A percentile compares a stretch with the other conserved stretches of the same genome.
Evolutionary conservation across 2,329 filamentous ascomycete species (phyloP).

Genomic region (Sarocladium oryzae): DNA sequence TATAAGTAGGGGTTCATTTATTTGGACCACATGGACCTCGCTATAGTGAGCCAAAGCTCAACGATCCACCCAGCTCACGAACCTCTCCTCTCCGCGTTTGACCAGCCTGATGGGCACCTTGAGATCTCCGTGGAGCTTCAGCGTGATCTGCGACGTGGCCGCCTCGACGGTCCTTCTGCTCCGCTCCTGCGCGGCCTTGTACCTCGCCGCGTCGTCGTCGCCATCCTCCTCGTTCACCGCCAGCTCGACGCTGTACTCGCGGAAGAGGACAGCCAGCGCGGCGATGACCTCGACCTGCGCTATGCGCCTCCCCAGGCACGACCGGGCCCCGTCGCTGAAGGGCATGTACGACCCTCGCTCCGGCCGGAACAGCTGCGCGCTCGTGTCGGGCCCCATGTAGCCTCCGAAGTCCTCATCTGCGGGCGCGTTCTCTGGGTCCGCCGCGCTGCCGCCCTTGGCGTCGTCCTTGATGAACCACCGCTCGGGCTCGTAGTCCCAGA

Average conservation of each 20-base stretch:
- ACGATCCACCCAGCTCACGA: constrained; percentile 38
- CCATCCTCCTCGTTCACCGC: constrained; percentile 54
- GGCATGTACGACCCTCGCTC: constrained; percentile 50
- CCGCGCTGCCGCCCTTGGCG: constrained; percentile 11
- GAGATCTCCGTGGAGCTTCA: constrained; percentile 58
- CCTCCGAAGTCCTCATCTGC: constrained; percentile 50
- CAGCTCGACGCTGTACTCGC: constrained; percentile 61
- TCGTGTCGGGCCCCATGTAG: constrained; percentile 54
- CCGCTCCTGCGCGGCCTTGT: constrained; percentile 52
- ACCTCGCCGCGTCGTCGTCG: constrained; percentile 50
- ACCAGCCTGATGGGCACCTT: constrained; percentile 63
- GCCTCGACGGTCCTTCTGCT: constrained; percentile 42
- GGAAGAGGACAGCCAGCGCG: constrained; percentile 47
- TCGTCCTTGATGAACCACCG: constrained; percentile 54
- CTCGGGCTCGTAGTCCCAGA: constrained; percentile 64
- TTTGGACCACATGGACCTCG: too few species aligned
- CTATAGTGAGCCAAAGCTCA: too few species aligned
- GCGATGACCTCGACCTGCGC: constrained; percentile 54
- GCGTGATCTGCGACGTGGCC: constrained; percentile 60
- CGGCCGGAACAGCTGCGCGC: constrained; percentile 53
- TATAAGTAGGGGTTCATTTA: too few species aligned
- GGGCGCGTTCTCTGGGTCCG: constrained; percentile 14
- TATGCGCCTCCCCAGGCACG: constrained; percentile 51
- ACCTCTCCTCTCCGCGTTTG: constrained; percentile 62
- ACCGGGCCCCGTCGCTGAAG: constrained; percentile 52